A percentile compares a stretch with the other conserved stretches of the same genome.
Evolutionary conservation across 1,139 yeast genomes (phyloP).

Genomic region (Pichia sp.): DNA sequence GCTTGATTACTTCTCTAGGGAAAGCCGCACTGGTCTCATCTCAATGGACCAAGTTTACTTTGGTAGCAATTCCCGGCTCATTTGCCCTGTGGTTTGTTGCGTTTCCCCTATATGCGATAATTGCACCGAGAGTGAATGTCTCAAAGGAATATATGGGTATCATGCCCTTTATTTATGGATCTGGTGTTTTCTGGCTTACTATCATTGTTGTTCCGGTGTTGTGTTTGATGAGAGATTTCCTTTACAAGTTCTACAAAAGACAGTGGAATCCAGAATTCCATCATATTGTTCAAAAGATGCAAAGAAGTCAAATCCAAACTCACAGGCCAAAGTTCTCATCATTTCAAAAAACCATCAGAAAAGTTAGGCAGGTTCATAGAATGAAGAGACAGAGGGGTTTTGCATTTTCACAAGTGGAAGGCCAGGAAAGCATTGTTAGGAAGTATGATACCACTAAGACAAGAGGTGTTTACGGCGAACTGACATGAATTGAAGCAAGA

Average conservation of each 20-base stretch:
- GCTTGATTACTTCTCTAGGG: slow-evolving; percentile 84
- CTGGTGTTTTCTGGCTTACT: slow-evolving; percentile 80
- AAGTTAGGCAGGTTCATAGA: slow-evolving; percentile 96
- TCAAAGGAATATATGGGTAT: slow-evolving; percentile 85
- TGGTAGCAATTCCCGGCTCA: slow-evolving; percentile 94
- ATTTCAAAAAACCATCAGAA: slow-evolving; percentile 94
- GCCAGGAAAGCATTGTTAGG: slow-evolving; percentile 85
- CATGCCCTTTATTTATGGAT: slow-evolving; percentile 65
- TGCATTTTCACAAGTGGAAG: slow-evolving; percentile 95
- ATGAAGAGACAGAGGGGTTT: slow-evolving; percentile 98
- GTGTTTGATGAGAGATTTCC: slow-evolving; percentile 79
- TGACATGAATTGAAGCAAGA: slow-evolving; percentile 13
- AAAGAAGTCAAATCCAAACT: slow-evolving; percentile 89
- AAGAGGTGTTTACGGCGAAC: slow-evolving; percentile 47
- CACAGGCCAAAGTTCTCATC: slow-evolving; percentile 94
- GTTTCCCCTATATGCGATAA: slow-evolving; percentile 78
- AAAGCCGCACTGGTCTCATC: slow-evolving; percentile 91
- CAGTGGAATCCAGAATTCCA: slow-evolving; percentile 87
- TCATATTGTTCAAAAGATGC: slow-evolving; percentile 95
- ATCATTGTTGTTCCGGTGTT: slow-evolving; percentile 65
- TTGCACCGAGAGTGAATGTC: slow-evolving; percentile 80
- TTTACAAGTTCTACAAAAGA: slow-evolving; percentile 93
- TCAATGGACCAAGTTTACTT: slow-evolving; percentile 91
- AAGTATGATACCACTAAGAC: slow-evolving; percentile 88
- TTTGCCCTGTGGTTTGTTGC: slow-evolving; percentile 74